Evolutionary conservation across 106 monocot genomes (phyloP).

Genomic region (Apostasia ramifera): DNA sequence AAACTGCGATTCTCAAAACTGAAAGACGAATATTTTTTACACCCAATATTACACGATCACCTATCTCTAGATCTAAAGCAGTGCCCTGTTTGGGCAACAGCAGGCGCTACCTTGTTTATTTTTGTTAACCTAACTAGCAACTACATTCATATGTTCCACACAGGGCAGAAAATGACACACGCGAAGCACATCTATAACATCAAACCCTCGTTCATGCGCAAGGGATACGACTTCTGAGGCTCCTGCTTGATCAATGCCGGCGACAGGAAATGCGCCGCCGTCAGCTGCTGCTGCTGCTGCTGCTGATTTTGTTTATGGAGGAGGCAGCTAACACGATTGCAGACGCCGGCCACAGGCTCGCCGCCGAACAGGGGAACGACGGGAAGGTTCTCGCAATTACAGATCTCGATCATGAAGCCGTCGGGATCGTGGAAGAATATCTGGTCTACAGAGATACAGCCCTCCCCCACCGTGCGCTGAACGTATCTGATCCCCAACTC

Average conservation of each 20-base stretch:
- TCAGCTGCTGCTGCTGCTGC: slow-evolving; percentile 22
- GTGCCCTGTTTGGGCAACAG: no score
- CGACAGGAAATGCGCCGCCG: slow-evolving; percentile 6
- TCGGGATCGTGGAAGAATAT: slow-evolving; percentile 98
- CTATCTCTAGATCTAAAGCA: no score
- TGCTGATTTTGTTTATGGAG: neutral
- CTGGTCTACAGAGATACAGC: slow-evolving; percentile 67
- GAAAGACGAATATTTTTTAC: no score
- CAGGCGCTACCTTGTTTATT: no score
- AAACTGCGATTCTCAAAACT: no score
- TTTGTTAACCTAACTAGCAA: no score
- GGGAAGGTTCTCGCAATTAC: slow-evolving; percentile 90
- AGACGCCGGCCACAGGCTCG: slow-evolving; percentile 18
- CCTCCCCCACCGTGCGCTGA: slow-evolving; percentile 49
- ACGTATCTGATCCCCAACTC: slow-evolving; percentile 53
- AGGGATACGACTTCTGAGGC: no score
- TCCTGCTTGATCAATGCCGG: neutral
- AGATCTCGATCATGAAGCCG: slow-evolving; percentile 93
- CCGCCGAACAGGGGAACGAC: slow-evolving; percentile 42
- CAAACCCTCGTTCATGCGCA: no score
- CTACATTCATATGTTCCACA: no score
- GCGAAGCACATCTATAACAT: no score
- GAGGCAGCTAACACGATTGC: slow-evolving; percentile 25
- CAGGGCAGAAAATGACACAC: no score
- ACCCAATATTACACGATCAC: no score